Evolutionary conservation across 345 rosid genomes (phyloP).

Genomic region (Erodium maritimum): DNA sequence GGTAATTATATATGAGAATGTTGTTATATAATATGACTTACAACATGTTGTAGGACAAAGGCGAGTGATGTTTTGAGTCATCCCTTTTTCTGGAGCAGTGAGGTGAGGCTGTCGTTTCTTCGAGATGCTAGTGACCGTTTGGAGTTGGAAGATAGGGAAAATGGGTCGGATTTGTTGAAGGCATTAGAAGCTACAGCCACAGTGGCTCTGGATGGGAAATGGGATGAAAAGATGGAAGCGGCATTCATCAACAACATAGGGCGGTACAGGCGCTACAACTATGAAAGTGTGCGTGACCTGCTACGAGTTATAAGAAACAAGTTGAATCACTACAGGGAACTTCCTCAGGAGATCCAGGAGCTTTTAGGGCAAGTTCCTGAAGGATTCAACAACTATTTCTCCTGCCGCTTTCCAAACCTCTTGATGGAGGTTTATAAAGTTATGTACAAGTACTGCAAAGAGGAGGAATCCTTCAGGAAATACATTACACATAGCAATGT

Average conservation of each 20-base stretch:
- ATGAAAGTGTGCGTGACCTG: slow-evolving; percentile 66
- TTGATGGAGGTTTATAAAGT: slow-evolving; percentile 74
- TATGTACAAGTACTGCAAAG: slow-evolving; percentile 34
- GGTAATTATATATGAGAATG: neutral
- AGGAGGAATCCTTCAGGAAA: slow-evolving; percentile 71
- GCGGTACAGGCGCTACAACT: slow-evolving; percentile 70
- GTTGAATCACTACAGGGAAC: slow-evolving; percentile 80
- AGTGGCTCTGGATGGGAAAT: slow-evolving; percentile 64
- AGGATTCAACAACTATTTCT: slow-evolving; percentile 68
- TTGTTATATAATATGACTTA: neutral
- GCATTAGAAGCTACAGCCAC: slow-evolving; percentile 59
- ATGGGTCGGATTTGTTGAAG: slow-evolving; percentile 43
- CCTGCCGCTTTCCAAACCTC: slow-evolving; percentile 62
- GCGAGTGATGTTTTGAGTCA: slow-evolving; percentile 61
- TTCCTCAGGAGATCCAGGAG: slow-evolving; percentile 74
- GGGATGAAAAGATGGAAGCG: slow-evolving; percentile 80
- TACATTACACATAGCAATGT: slow-evolving; percentile 27
- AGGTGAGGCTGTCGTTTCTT: slow-evolving; percentile 68
- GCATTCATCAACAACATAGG: slow-evolving; percentile 60
- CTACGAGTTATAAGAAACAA: slow-evolving; percentile 81
- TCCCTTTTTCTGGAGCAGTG: slow-evolving; percentile 86
- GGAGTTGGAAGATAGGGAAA: slow-evolving; percentile 67
- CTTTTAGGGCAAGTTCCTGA: slow-evolving; percentile 79
- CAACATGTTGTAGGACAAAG: slow-evolving; percentile 37
- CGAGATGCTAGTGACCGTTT: slow-evolving; percentile 82